Base-by-base conservation (phyloP, 495 filamentous ascomycete genomes). In the Lepraria neglecta region DNA sequence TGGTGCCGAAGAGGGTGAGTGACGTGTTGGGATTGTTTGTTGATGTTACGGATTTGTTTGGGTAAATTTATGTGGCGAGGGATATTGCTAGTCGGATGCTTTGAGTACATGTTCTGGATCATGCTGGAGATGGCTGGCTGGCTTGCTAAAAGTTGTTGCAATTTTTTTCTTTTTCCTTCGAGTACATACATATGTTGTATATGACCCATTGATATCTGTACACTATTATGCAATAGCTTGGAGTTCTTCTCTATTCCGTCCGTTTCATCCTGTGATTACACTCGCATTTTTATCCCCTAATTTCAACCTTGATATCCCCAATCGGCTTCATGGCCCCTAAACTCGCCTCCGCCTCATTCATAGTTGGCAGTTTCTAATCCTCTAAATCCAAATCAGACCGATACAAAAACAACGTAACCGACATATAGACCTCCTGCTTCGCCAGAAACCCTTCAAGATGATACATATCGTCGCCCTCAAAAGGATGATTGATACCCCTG, bases 21-120 rank as follows among this genome's bases (percentile, higher is more conserved):
- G 46, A 45, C 28, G 24, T 31, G 12, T 43, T 62, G 54, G 68
- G 52, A 51, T 38, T 75, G 12, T 76, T 77, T 63, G 52, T 73
- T 42, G 66, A 72, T 64, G 71, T 73, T 40, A 72, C 73, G 27
- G 71, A 76, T 55, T 48, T 75, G n/a, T 76, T 70, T 65, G 75
- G 71, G 31, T 40, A 63, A 27, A 50, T 63, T 17, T 63, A 56
- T 52, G 38, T 55, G 30, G 59, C 33, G 15, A 61, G 51, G 47
- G 59, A 61, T 46, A 46, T 46, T 46, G 44, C 11, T 15, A 46
- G 44, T 46, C 44, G 44, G 15, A 46, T 19, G 9, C 40, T 1
- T 43, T 43, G 40, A 43, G 40, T 24, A 24, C 24, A 24, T 2
- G 24, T 24, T 24, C 9, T 43, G 15, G 40, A 17, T 10, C 40